These are phyloP conservation scores for Leishmania gerbilli DNA, from an alignment of 208 protist species.

Conservation along the genomic window DNA sequence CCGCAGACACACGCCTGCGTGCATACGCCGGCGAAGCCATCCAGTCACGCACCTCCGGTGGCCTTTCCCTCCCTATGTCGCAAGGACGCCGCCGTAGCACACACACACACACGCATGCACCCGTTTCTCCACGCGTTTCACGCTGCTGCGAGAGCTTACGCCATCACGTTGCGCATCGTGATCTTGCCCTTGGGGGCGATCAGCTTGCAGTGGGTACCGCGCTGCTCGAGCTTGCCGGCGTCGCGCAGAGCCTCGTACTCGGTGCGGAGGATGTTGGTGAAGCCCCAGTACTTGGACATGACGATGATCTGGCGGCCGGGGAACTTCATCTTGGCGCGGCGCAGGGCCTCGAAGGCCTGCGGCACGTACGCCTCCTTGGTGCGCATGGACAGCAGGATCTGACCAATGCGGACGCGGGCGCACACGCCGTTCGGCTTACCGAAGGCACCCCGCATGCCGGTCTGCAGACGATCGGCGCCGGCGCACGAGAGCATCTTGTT, in stretches of 20 bases:
- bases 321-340: slow-evolving; percentile 88
- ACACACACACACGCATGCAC: neutral
- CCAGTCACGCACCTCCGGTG: neutral
- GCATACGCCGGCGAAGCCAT: neutral
- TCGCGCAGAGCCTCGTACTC: slow-evolving; percentile 75
- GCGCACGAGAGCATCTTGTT: slow-evolving; percentile 99
- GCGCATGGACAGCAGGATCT: slow-evolving; percentile 98
- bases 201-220: slow-evolving; percentile 71
- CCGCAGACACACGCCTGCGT: neutral
- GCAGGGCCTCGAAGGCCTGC: slow-evolving; percentile 75
- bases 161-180: slow-evolving; percentile 65
- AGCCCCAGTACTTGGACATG: slow-evolving; percentile 87
- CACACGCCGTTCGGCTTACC: slow-evolving; percentile 96
- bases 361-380: slow-evolving; percentile 79
- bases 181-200: slow-evolving; percentile 84
- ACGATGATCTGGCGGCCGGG: slow-evolving; percentile 73
- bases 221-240: slow-evolving; percentile 68
- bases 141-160: slow-evolving; percentile 22
- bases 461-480: slow-evolving; percentile 99
- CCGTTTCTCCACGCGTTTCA: neutral
- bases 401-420: slow-evolving; percentile 97
- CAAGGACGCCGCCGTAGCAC: neutral
- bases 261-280: slow-evolving; percentile 76
- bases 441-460: slow-evolving; percentile 67
- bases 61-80: neutral